These are phyloP conservation scores for Cryomyces antarcticus DNA, from an alignment of 495 filamentous ascomycete genomes.

Conservation along the genomic window DNA sequence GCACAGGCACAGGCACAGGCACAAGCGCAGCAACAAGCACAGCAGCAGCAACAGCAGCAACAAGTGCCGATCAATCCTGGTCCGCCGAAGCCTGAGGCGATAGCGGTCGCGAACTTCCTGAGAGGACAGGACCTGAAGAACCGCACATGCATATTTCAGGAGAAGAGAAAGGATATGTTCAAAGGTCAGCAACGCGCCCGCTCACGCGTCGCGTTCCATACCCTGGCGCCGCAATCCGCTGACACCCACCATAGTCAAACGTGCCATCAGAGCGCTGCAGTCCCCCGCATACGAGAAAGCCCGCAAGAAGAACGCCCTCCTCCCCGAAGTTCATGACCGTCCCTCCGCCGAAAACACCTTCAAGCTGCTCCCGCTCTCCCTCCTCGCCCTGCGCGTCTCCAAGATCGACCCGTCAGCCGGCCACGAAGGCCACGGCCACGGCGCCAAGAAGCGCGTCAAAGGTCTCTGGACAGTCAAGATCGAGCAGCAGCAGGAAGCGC, in stretches of 20 bases:
- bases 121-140: slow-evolving; percentile 69
- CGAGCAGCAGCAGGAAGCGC: slow-evolving; percentile 87
- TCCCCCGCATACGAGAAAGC: slow-evolving; percentile 77
- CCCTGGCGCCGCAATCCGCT: not conserved
- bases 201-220: not conserved
- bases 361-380: slow-evolving; percentile 88
- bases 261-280: slow-evolving; percentile 80
- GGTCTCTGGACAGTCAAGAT: slow-evolving; percentile 93
- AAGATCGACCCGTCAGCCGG: slow-evolving; percentile 56
- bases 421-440: slow-evolving; percentile 56
- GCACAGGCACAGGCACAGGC: slow-evolving; percentile 17
- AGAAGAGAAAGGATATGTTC: slow-evolving; percentile 96
- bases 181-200: slow-evolving; percentile 35
- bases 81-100: slow-evolving; percentile 66
- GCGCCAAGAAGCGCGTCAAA: slow-evolving; percentile 65
- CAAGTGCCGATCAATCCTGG: slow-evolving; percentile 44
- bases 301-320: slow-evolving; percentile 66
- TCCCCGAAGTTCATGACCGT: slow-evolving; percentile 65
- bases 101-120: slow-evolving; percentile 82
- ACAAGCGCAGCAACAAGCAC: slow-evolving; percentile 23
- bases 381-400: slow-evolving; percentile 75
- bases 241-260: slow-evolving; percentile 51
- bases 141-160: slow-evolving; percentile 82
- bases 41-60: slow-evolving; percentile 24
- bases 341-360: slow-evolving; percentile 78